phyloP scores from a whole-genome alignment of 306 rosid genomes.

The Castanospermum australe region DNA sequence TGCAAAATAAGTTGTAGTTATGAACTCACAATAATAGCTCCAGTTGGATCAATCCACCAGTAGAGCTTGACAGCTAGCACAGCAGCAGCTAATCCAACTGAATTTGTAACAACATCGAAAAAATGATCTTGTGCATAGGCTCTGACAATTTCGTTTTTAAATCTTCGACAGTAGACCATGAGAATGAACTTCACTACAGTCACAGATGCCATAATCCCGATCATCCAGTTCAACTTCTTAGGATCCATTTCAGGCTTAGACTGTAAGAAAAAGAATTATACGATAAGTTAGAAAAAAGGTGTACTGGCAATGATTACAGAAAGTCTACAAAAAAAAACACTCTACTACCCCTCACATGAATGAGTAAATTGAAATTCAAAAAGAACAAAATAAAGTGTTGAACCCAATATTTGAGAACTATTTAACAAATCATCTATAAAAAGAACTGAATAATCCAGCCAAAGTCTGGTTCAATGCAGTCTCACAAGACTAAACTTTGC shows the following conservation, averaged over 20 bases:
- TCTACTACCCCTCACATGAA: background rate
- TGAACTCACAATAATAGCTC: constrained; percentile 78
- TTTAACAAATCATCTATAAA: background rate
- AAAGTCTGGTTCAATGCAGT: too few species aligned
- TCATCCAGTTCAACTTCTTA: constrained; percentile 51
- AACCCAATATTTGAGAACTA: background rate
- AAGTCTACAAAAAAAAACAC: background rate
- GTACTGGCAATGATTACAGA: background rate
- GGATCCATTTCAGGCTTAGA: constrained; percentile 35
- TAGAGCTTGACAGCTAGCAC: constrained; percentile 53
- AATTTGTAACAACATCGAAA: constrained; percentile 75
- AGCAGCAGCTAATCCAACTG: constrained; percentile 85
- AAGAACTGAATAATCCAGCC: background rate
- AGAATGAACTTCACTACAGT: constrained; percentile 76
- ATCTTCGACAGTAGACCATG: constrained; percentile 73
- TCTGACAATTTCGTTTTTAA: constrained; percentile 66
- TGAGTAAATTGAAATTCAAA: background rate
- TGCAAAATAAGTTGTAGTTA: background rate
- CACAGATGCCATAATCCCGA: constrained; percentile 67
- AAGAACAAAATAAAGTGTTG: background rate
- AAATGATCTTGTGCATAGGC: constrained; percentile 82
- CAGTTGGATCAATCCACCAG: constrained; percentile 85
- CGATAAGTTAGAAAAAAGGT: background rate
- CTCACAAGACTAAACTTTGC: too few species aligned
- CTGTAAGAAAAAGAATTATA: constrained; percentile 31